Evolutionary conservation across 768 basidiomycete species (phyloP), one percentile per base, ranked within the genome.

Genomic region (Chalciporus chontae): DNA sequence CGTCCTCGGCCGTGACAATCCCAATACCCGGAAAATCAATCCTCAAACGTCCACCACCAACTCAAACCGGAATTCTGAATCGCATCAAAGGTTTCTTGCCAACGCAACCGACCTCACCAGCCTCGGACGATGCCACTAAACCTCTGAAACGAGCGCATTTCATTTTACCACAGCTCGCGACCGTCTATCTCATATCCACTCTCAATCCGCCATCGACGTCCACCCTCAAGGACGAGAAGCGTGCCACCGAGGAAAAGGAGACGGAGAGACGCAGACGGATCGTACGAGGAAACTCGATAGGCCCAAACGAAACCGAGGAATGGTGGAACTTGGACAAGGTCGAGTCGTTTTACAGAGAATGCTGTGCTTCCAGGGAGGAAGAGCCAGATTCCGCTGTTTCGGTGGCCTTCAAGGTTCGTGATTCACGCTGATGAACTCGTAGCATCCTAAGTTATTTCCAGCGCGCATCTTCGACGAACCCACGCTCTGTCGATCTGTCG

Each of bases 321-420:
- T 94, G 87, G 80, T 98, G 95, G 96, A 80, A 74, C 14, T 71
- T 91, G 61, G 85, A 87, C 52, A 85, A 87, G 65, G 84, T 98
- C 47, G 87, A 87, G 54, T 78, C 82, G 5, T 88, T 94, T 69
- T 96, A 94, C 66, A 78, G 84, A 45, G 90, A 93, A 60, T 93
- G 90, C 59, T 91, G 89, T 64, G 73, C 72, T 18, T 85, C 86
- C 8, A 79, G 85, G 57, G 89, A 92, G 47, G 90, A 91, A 63
- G 63, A 71, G 1, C 81, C 83, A 7, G 82, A 86, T 65, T 73
- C 74, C 15, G 79, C 75, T 0, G 82, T 91, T 37, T 80, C 80
- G n/a, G 66, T 69, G 37, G 84, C 86, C 2, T 77, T 90, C 68
- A 86, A 85, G 79, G 86, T 89, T 49, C 50, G 72, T 70, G 43